Evolutionary conservation across 345 rosid genomes (phyloP), one percentile per base, ranked within the genome.

Genomic region (Hypericum perforatum): DNA sequence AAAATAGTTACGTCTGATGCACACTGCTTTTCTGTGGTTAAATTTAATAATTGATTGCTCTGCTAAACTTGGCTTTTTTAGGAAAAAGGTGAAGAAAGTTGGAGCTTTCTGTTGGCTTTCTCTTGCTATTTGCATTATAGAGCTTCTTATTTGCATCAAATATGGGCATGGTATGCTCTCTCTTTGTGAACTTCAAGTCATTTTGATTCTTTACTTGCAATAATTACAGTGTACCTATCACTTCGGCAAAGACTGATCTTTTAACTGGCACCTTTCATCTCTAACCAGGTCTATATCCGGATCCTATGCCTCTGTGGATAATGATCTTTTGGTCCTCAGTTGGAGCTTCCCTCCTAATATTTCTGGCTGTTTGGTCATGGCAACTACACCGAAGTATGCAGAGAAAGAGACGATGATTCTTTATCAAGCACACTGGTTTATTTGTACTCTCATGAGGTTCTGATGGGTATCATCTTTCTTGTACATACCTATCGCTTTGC

Each of bases 101-200:
- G 98, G 98, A 62, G 80, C 98, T n/a, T 88, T 88, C 68, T 89
- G 96, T 58, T 92, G 98, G 98, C 85, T 92, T 46, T 92, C 98
- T 5, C 75, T 92, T 36, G 98, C 95, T 7, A 83, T 92, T 39
- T 88, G 97, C 83, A 92, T 88, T 11, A 76, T 92, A 39, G 98
- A 92, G 63, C 98, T 92, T 67, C 91, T 88, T 54, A 83, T 88
- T 59, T 88, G 97, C 75, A 88, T 88, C 78, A 92, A 92, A 73
- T 92, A 88, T 76, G 98, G 98, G 48, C 86, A 70, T 63, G 98
- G 98, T 92, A 69, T 6, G 70, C 46, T 64, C 45, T 65, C 43
- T 47, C 38, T 47, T 53, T 41, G 15, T 0, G 40, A 39, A 7
- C 38, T 2, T 37, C 16, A 16, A 22, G 32, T 22, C 32, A 14